A percentile compares a stretch with the other conserved stretches of the same genome.
These are phyloP conservation scores for Podaxis rugospora DNA, from an alignment of 768 basidiomycete species.

Conservation along the genomic window DNA sequence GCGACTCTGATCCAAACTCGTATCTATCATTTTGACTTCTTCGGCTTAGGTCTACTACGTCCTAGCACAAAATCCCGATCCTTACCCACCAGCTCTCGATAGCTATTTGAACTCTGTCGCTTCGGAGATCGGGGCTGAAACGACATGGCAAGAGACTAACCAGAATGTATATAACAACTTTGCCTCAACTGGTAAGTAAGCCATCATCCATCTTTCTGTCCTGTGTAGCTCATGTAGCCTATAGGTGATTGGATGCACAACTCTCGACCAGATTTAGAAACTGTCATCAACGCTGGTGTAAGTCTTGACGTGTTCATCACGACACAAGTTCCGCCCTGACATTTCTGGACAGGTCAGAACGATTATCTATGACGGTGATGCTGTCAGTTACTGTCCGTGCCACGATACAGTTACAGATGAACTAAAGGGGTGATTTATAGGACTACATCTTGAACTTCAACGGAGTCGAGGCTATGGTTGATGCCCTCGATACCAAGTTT, in stretches of 20 bases:
- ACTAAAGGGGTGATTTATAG: constrained; percentile 16
- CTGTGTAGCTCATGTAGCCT: not conserved
- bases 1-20: not conserved
- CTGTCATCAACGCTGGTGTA: constrained; percentile 53
- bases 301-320: not conserved
- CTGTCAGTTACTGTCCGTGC: constrained; percentile 27
- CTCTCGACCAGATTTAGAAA: constrained; percentile 44
- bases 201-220: not conserved
- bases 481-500: constrained; percentile 43
- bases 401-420: not conserved
- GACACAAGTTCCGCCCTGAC: not conserved
- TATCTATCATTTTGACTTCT: not conserved
- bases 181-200: constrained; percentile 39
- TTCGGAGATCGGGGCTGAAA: constrained; percentile 39
- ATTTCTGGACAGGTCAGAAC: constrained; percentile 30
- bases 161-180: constrained; percentile 42
- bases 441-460: constrained; percentile 52
- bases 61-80: constrained; percentile 34
- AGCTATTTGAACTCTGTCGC: constrained; percentile 25
- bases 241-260: constrained; percentile 57
- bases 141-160: constrained; percentile 37
- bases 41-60: constrained; percentile 42
- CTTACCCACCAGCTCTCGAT: constrained; percentile 43
- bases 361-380: constrained; percentile 54
- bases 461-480: constrained; percentile 56